These are phyloP conservation scores for Erodium maritimum DNA, from an alignment of 345 rosid genomes.

Conservation along the genomic window DNA sequence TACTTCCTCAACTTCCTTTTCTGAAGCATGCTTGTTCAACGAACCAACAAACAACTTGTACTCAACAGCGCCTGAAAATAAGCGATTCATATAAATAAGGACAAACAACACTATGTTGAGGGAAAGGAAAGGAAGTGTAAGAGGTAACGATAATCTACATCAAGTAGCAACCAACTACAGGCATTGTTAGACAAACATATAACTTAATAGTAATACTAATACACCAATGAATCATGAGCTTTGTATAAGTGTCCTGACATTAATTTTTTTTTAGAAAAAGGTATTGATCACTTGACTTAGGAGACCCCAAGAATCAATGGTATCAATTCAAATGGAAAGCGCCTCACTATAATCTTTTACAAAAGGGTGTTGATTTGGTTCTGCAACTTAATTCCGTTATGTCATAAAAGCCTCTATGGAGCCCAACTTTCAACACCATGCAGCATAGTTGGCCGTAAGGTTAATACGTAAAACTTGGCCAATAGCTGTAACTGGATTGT, in stretches of 20 bases:
- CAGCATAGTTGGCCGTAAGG: background rate
- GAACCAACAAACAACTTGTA: constrained; percentile 94
- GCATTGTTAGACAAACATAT: background rate
- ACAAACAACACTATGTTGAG: constrained; percentile 5
- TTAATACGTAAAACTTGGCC: too few species aligned
- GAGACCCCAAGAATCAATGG: too few species aligned
- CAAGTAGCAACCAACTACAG: background rate
- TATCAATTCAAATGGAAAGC: background rate
- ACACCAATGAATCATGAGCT: background rate
- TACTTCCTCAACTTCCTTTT: constrained; percentile 94
- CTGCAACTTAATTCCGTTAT: too few species aligned
- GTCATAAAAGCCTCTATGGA: background rate
- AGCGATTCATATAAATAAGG: constrained; percentile 10
- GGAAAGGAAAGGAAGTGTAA: constrained; percentile 1
- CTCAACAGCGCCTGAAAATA: constrained; percentile 69
- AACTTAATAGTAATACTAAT: too few species aligned
- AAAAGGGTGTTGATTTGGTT: background rate
- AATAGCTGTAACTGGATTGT: too few species aligned
- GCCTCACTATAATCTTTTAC: background rate
- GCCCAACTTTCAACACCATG: background rate
- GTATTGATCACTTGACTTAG: background rate
- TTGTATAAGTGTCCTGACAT: background rate
- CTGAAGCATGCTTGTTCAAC: constrained; percentile 81
- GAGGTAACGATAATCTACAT: background rate
- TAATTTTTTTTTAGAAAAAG: too few species aligned